These are phyloP conservation scores for Epichloe gansuensis DNA, from an alignment of 2,329 filamentous ascomycete genomes.

Conservation along the genomic window DNA sequence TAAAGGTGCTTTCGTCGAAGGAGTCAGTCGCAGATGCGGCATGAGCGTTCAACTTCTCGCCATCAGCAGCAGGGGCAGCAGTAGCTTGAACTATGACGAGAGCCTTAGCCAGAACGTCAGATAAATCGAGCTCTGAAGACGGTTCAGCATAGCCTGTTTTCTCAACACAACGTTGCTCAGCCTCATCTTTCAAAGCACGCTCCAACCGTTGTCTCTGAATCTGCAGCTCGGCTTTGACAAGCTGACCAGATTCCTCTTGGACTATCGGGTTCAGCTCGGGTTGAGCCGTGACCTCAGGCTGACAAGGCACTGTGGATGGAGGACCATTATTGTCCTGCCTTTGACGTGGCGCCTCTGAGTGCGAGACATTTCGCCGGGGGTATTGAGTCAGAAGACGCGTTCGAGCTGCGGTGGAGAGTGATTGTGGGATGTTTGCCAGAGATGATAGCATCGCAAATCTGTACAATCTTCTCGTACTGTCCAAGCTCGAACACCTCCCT, in stretches of 20 bases:
- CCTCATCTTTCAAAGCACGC: slow-evolving; percentile 61
- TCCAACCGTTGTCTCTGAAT: slow-evolving; percentile 75
- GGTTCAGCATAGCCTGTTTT: slow-evolving; percentile 38
- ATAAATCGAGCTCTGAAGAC: slow-evolving; percentile 56
- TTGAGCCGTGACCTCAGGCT: slow-evolving; percentile 35
- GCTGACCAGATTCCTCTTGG: slow-evolving; percentile 73
- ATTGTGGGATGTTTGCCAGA: slow-evolving; percentile 60
- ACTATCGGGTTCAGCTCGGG: slow-evolving; percentile 72
- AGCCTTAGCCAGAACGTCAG: slow-evolving; percentile 60
- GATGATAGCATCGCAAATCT: slow-evolving; percentile 68
- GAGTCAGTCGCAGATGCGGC: slow-evolving; percentile 60
- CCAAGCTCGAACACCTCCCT: slow-evolving; percentile 45
- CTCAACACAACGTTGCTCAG: slow-evolving; percentile 46
- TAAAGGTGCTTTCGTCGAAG: slow-evolving; percentile 89
- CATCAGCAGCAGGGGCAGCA: slow-evolving; percentile 46
- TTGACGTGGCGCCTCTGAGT: not conserved
- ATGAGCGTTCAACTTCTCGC: slow-evolving; percentile 40
- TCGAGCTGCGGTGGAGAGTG: slow-evolving; percentile 37
- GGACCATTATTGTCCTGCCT: not conserved
- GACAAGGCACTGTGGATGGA: not conserved
- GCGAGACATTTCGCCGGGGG: not conserved
- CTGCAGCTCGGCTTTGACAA: slow-evolving; percentile 71
- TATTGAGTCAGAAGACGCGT: slow-evolving; percentile 10
- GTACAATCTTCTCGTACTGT: slow-evolving; percentile 71
- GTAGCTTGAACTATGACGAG: slow-evolving; percentile 59